A percentile compares a stretch with the other conserved stretches of the same genome.
Evolutionary conservation across 257 asterid genomes (phyloP).

Genomic region (Gardenia jasminoides): DNA sequence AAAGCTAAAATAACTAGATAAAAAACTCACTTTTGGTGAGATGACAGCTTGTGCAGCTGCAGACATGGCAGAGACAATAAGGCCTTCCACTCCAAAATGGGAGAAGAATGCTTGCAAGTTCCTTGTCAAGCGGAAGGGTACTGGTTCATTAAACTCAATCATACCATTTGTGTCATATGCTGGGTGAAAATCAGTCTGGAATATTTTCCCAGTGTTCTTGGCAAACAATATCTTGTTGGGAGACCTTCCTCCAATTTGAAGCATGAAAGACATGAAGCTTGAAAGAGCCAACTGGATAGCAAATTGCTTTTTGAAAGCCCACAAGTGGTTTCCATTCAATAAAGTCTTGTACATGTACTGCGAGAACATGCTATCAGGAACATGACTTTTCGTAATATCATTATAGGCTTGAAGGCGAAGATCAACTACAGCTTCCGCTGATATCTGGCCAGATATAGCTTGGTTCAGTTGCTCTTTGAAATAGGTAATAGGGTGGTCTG

Average conservation of each 20-base stretch:
- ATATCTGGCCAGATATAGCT: conserved; percentile 91
- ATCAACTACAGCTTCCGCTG: conserved; percentile 95
- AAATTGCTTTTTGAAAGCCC: conserved; percentile 98
- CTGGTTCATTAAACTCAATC: conserved; percentile 95
- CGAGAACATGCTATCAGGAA: conserved; percentile 89
- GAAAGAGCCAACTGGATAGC: conserved; percentile 95
- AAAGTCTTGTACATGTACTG: conserved; percentile 97
- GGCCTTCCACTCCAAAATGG: conserved; percentile 96
- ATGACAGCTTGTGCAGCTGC: conserved; percentile 98
- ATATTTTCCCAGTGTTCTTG: conserved; percentile 91
- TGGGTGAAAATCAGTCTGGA: conserved; percentile 98
- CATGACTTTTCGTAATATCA: conserved; percentile 76
- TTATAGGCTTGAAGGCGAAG: conserved; percentile 92
- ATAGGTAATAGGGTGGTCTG: conserved; percentile 82
- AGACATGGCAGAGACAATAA: conserved; percentile 89
- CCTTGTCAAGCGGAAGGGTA: conserved; percentile 95
- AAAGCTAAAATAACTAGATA: not conserved
- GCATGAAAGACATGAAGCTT: conserved; percentile 93
- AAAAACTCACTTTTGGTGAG: conserved; percentile 79
- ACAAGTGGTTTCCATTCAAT: conserved; percentile 83
- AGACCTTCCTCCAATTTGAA: conserved; percentile 96
- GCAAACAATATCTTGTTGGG: conserved; percentile 97
- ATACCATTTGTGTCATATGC: conserved; percentile 94
- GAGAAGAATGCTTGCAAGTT: conserved; percentile 95
- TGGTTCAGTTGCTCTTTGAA: conserved; percentile 96